phyloP scores from a whole-genome alignment of 176 grass and related monocot species.

The Poa annua region DNA sequence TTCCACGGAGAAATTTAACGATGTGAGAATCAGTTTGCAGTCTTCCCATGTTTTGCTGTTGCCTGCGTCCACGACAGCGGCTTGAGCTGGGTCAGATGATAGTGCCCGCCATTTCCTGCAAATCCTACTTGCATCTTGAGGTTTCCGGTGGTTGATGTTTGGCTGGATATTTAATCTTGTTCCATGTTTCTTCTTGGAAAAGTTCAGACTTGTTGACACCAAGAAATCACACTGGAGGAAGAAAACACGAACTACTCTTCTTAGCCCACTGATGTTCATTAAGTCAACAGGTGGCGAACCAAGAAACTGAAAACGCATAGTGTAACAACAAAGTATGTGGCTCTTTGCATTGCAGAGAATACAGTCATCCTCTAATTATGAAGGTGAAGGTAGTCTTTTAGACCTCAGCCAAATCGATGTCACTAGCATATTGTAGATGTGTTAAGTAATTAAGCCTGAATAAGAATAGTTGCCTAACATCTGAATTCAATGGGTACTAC shows the following conservation, averaged over 20 bases:
- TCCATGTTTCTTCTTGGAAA: conserved; percentile 40
- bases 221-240: conserved; percentile 52
- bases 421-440: not conserved
- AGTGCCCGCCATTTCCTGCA: conserved; percentile 27
- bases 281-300: not conserved
- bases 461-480: too few relatives aligned
- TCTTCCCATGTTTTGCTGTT: conserved; percentile 72
- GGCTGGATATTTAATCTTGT: conserved; percentile 20
- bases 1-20: conserved; percentile 59
- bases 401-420: not conserved
- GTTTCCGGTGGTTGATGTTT: not conserved
- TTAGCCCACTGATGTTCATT: not conserved
- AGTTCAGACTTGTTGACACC: not conserved
- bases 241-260: not conserved
- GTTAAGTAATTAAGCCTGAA: not conserved
- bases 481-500: too few relatives aligned
- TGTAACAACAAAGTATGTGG: not conserved
- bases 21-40: conserved; percentile 55
- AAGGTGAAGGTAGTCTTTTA: not conserved
- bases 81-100: conserved; percentile 55
- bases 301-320: not conserved
- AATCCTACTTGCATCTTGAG: not conserved
- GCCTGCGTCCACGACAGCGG: conserved; percentile 39
- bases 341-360: not conserved
- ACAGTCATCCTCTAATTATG: not conserved